These are phyloP conservation scores for Boletus hoseneyae DNA, from an alignment of 1,284 basidiomycete genomes.

Conservation along the genomic window DNA sequence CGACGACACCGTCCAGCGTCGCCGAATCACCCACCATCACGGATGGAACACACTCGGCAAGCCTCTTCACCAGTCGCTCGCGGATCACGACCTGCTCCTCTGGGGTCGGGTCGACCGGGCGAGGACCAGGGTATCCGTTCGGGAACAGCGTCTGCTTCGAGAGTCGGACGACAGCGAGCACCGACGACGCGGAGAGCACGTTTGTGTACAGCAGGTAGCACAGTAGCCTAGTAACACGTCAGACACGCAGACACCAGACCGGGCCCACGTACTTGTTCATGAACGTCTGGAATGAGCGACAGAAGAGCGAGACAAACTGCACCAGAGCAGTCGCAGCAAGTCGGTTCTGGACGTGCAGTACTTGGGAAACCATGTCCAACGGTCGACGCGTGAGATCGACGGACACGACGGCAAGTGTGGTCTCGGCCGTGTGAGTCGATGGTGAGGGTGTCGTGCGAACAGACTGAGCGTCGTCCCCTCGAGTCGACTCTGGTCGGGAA, in stretches of 20 bases:
- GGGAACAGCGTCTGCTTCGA: constrained; percentile 72
- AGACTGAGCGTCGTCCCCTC: neutral
- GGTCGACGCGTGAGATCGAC: constrained; percentile 32
- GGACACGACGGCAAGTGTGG: neutral
- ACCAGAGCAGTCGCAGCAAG: constrained; percentile 43
- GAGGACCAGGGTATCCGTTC: constrained; percentile 70
- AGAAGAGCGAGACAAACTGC: constrained; percentile 37
- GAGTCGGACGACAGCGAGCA: constrained; percentile 42
- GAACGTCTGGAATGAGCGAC: constrained; percentile 42
- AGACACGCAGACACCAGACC: neutral
- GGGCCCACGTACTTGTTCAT: constrained; percentile 45
- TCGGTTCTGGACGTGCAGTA: constrained; percentile 46
- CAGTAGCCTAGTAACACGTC: constrained; percentile 46
- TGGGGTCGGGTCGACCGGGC: constrained; percentile 61
- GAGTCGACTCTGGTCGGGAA: constrained; percentile 8
- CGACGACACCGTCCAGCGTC: constrained; percentile 51
- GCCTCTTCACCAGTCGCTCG: constrained; percentile 46
- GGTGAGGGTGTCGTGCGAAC: constrained; percentile 10
- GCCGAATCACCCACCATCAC: constrained; percentile 47
- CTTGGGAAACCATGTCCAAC: constrained; percentile 46
- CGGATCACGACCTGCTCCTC: constrained; percentile 66
- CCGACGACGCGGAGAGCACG: constrained; percentile 53
- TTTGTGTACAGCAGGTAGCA: constrained; percentile 56
- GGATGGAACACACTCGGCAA: constrained; percentile 41
- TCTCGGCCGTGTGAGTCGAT: constrained; percentile 15